Base-by-base conservation (phyloP, 371 early-diverging fungal species). In the Gilbertella persicaria region DNA sequence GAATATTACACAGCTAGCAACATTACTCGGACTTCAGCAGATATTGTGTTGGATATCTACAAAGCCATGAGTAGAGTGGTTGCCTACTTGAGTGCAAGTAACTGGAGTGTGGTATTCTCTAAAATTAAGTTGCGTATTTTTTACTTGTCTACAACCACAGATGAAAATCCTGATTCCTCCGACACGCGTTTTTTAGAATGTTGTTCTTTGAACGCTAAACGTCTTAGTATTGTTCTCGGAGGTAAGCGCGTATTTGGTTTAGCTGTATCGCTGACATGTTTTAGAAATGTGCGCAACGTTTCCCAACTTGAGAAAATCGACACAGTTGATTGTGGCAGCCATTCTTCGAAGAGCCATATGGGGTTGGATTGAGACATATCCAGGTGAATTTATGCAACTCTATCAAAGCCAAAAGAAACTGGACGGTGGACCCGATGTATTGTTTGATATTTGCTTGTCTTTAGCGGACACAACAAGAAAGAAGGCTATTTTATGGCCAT, bases 301-400 rank as follows among this genome's bases (percentile, higher is more conserved):
- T 55, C 63, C 82, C 37, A 80, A 81, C 45, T 74, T 92, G 36
- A 83, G 86, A 48, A 85, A 87, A 21, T 69, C 86, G 0, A 83
- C 89, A 0, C 91, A 89, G 52, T 61, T 85, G 8, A 73, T 84
- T 7, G 78, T 86, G 50, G 88, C 90, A 0, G 79, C 86, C 12
- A 80, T 85, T 9, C 68, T 92, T 33, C 79, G 90, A 40, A 81
- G 84, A 36, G 84, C 88, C 3, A 91, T 94, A 55, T 94, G 93
- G 93, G 91, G 88, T 58, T 94, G 92, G 92, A 92, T 94, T 38
- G 91, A 92, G 59, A 80, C 82, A 0, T 89, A 85, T 60, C 92
- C 93, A 0, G 62, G 75, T 10, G 92, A 93, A 51, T 92, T 92
- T 64, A 80, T 86, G 44, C 75, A 71, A 24, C 62, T 92, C 19